Evolutionary conservation across 1,139 yeast species (phyloP), one percentile per base, ranked within the genome.

Genomic region (Kodamaea sp.): DNA sequence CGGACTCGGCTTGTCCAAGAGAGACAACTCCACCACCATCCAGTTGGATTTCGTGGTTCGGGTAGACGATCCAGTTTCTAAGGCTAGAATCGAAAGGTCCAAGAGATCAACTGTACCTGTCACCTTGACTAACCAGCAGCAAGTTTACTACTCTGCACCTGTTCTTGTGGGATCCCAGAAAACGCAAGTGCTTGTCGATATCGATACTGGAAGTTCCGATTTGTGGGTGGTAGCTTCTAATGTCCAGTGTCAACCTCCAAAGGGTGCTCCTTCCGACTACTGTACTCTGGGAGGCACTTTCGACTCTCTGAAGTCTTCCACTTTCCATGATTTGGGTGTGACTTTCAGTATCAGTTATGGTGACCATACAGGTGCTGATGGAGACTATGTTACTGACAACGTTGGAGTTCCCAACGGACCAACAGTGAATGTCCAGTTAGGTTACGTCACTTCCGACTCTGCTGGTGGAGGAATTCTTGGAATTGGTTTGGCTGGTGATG

Each of bases 401-500:
- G 38, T 55, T 7, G 37, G 41, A 37, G 35, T 26, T 41, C 57
- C 25, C 43, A 48, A 3, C 50, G 81, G 32, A 66, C 70, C 38
- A 14, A 35, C 44, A 20, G 43, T 50, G 10, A 39, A 37, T 12
- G 60, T 67, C 4, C 54, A 57, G 13, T 70, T 81, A 47, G 89
- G 83, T 2, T 73, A 78, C 11, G 83, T 82, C 15, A 70, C 71
- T 45, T 48, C 53, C 23, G 61, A 83, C 3, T 72, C 72, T 46
- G 71, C 81, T 8, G 54, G 68, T 5, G 67, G 68, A 35, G 83
- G 83, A 32, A 82, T 81, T 18, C 57, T 80, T 28, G 88, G 87
- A 19, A 73, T 81, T 19, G 21, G 21, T 7, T 19, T 19, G 9
- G 21, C 7, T 7, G 21, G 8, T 9, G 9, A 19, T 19, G 21